Conservation (phyloP, 2,329 filamentous ascomycete species). For the Alternaria brassicae region DNA sequence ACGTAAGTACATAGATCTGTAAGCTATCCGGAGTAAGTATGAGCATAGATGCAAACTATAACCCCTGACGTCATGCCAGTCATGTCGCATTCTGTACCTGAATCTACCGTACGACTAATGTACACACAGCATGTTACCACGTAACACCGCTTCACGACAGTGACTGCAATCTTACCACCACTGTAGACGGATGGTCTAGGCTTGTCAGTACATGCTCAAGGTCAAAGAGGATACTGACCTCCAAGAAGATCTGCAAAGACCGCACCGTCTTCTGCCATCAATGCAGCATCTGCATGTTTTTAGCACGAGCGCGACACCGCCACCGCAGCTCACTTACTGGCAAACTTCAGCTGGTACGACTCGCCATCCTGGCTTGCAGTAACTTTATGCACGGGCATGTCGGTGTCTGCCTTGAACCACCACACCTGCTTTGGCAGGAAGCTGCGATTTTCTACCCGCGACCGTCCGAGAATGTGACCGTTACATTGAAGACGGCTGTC, state of each 20-base stretch:
- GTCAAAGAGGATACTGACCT: constrained; percentile 8
- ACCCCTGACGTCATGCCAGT: not conserved
- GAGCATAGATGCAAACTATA: not conserved
- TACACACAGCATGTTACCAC: not conserved
- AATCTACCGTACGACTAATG: not conserved
- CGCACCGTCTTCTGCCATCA: constrained; percentile 18
- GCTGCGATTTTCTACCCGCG: constrained; percentile 26
- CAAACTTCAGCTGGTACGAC: constrained; percentile 23
- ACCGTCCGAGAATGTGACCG: constrained; percentile 28
- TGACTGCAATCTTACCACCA: constrained; percentile 14
- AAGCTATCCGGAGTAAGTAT: no score
- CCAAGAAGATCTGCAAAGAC: constrained; percentile 23
- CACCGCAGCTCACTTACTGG: constrained; percentile 20
- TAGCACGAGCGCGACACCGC: not conserved
- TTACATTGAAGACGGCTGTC: constrained; percentile 24
- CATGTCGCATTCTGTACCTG: not conserved
- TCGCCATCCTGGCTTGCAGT: constrained; percentile 23
- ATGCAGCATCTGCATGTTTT: constrained; percentile 13
- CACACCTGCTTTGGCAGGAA: constrained; percentile 28
- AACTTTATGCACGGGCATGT: constrained; percentile 22
- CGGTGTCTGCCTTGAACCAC: constrained; percentile 31
- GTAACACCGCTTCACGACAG: not conserved
- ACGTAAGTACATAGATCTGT: no score
- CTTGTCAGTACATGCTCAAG: not conserved
- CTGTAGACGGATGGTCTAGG: not conserved